A percentile compares a stretch with the other conserved stretches of the same genome.
Conservation (phyloP, 2,329 filamentous ascomycete species). For the Arthrobotrys entomopaga region DNA sequence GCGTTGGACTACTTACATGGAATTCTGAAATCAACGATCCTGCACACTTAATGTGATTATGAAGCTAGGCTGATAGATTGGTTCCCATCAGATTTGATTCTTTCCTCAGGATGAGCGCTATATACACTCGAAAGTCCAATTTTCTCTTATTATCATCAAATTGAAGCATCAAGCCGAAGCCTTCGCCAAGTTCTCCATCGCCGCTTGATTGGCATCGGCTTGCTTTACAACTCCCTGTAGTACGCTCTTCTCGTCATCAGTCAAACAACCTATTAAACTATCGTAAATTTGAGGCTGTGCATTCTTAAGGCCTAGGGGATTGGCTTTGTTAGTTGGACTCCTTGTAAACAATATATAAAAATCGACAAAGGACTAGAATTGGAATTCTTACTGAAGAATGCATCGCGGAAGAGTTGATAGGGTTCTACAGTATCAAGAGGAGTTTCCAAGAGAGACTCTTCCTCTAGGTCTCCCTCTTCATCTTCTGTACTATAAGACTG, state of each 20-base stretch:
- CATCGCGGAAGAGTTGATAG: constrained; percentile 85
- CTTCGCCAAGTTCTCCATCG: constrained; percentile 66
- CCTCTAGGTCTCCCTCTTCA: constrained; percentile 87
- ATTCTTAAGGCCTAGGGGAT: constrained; percentile 79
- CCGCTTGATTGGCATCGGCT: constrained; percentile 63
- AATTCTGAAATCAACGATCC: too few species aligned
- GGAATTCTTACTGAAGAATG: constrained; percentile 76
- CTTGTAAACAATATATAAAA: too few species aligned
- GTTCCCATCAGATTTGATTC: too few species aligned
- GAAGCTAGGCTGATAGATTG: too few species aligned
- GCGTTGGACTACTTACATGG: too few species aligned
- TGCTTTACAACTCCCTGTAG: constrained; percentile 81
- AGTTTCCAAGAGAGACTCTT: constrained; percentile 90
- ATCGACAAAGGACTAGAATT: neutral
- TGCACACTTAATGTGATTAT: too few species aligned
- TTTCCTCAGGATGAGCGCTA: too few species aligned
- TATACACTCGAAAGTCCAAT: too few species aligned
- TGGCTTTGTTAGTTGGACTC: constrained; percentile 59
- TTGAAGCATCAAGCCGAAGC: constrained; percentile 56
- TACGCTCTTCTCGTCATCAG: constrained; percentile 80
- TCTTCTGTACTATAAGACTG: constrained; percentile 65
- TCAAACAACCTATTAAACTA: constrained; percentile 79
- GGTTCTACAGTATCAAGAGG: constrained; percentile 95
- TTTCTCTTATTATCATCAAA: neutral
- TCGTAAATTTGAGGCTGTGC: constrained; percentile 90